phyloP scores from a whole-genome alignment of 306 rosid genomes.

The Chamaecrista fasciculata region DNA sequence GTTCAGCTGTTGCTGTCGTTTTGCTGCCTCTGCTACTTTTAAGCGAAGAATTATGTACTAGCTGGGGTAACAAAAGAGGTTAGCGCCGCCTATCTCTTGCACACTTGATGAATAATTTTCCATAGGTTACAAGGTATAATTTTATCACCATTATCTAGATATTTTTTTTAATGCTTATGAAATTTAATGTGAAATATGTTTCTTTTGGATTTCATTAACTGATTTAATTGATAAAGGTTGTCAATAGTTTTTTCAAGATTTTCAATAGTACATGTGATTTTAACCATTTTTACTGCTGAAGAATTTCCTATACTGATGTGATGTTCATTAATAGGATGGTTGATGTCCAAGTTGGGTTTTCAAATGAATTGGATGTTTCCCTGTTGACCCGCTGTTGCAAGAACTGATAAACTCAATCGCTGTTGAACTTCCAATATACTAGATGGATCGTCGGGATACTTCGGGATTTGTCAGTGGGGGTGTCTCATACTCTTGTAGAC shows the following conservation, averaged over 20 bases:
- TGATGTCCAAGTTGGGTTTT: slow-evolving; percentile 31
- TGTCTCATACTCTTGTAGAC: too few species aligned
- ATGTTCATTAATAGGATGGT: slow-evolving; percentile 59
- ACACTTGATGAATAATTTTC: neutral
- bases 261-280: neutral
- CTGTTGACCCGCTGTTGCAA: slow-evolving; percentile 38
- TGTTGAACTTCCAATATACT: slow-evolving; percentile 30
- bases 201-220: neutral
- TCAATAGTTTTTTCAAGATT: neutral
- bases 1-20: slow-evolving; percentile 7
- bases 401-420: slow-evolving; percentile 42
- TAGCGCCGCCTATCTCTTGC: neutral
- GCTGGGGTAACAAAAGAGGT: neutral
- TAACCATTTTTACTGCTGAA: neutral
- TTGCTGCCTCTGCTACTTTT: slow-evolving; percentile 1
- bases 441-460: slow-evolving; percentile 94
- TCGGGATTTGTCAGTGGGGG: slow-evolving; percentile 99
- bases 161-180: neutral
- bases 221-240: neutral
- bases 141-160: neutral
- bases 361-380: slow-evolving; percentile 35
- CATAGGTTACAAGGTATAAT: neutral
- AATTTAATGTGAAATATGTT: neutral
- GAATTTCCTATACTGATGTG: slow-evolving; percentile 21
- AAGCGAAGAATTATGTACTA: neutral